These are phyloP conservation scores for Pleurotus giganteus DNA, from an alignment of 768 basidiomycete species.

Conservation along the genomic window DNA sequence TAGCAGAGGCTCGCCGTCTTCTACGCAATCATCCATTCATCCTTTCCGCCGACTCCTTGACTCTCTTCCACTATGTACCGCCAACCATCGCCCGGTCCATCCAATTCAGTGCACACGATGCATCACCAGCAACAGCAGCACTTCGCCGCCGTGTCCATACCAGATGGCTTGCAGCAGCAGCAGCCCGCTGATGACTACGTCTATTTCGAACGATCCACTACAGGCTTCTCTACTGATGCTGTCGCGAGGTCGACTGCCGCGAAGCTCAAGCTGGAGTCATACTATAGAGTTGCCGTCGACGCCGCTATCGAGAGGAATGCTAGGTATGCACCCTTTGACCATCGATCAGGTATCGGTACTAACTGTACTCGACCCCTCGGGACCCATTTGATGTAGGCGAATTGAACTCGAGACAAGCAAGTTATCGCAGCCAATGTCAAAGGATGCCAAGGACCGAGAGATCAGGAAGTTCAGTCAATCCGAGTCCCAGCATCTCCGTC, in stretches of 20 bases:
- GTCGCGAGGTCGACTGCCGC: constrained; percentile 89
- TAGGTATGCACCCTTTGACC: constrained; percentile 47
- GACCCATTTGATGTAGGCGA: constrained; percentile 48
- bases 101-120: constrained; percentile 28
- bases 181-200: constrained; percentile 62
- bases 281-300: constrained; percentile 97
- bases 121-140: constrained; percentile 31
- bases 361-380: constrained; percentile 7
- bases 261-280: constrained; percentile 95
- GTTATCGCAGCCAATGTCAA: constrained; percentile 69
- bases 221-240: constrained; percentile 81
- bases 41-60: constrained; percentile 12
- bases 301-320: constrained; percentile 94
- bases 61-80: constrained; percentile 26
- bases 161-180: constrained; percentile 30
- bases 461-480: constrained; percentile 82
- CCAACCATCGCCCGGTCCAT: constrained; percentile 36
- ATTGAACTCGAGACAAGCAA: constrained; percentile 81
- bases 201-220: constrained; percentile 88
- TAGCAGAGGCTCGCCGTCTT: neutral
- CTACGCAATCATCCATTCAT: constrained; percentile 16
- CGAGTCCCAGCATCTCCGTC: constrained; percentile 87
- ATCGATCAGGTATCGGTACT: neutral
- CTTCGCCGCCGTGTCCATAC: constrained; percentile 22
- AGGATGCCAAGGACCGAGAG: constrained; percentile 87